Evolutionary conservation across 371 early-diverging fungal species (phyloP), one percentile per base, ranked within the genome.

Genomic region (Astathelohania contejeani): DNA sequence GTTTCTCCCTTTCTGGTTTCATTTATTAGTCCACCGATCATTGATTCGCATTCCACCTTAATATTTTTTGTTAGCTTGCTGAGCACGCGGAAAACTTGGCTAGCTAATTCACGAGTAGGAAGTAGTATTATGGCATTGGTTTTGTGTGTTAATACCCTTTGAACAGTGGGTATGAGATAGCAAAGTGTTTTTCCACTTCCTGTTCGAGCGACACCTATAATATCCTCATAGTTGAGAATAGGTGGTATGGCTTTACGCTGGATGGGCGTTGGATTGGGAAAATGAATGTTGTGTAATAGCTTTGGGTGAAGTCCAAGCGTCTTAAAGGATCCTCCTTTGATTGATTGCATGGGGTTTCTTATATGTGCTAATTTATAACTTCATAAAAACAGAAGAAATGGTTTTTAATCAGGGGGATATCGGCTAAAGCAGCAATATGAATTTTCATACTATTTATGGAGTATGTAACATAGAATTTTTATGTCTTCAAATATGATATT

Each of bases 101-200:
- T 40, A 10, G 53, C 60, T 18, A 73, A 48, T 53, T 73, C 73
- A 32, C 67, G 67, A 1, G 73, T 73, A 22, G 73, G 73, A 9
- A 67, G 56, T 16, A 73, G 38, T 19, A 73, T 63, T 1, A 73
- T 44, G 9, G 64, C 55, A 38, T 60, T 66, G n/a, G n/a, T n/a
- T 60, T 63, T 58, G 23, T 53, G 45, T n/a, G 49, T 43, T 12
- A 73, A n/a, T n/a, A 67, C 69, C 18, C 46, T 83, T 72, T 92
- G 88, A 35, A 94, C 66, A 10, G 90, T 78, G 0, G 96, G 94
- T 37, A 94, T 69, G 47, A 85, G 79, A 77, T 91, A 98, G 0
- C 94, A 88, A 10, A 86, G 85, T 12, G 96, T 94, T 73, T 98
- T 98, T 56, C 98, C 98, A 57, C 86, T 86, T 39, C 98, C 98